These are phyloP conservation scores for Xylariaceae sp. DNA, from an alignment of 2,329 filamentous ascomycete species.

Conservation along the genomic window DNA sequence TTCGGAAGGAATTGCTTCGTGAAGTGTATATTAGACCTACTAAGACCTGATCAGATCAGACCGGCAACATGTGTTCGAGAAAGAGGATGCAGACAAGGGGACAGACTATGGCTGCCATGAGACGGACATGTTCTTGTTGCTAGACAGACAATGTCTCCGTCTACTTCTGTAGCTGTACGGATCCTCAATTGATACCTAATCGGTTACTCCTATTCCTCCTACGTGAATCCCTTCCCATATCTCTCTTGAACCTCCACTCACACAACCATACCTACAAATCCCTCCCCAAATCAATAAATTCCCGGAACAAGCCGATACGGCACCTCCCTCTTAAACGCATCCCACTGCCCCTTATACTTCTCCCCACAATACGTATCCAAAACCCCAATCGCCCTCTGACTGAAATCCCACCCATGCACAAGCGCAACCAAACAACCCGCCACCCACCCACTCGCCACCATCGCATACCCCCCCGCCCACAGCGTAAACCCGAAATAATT, in stretches of 20 bases:
- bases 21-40: background rate
- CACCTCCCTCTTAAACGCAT: slow-evolving; percentile 35
- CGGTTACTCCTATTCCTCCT: background rate
- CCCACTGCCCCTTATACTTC: slow-evolving; percentile 38
- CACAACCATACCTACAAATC: too few relatives aligned
- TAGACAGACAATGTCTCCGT: background rate
- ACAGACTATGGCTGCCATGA: too few relatives aligned
- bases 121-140: too few relatives aligned
- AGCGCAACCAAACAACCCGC: slow-evolving; percentile 30
- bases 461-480: slow-evolving; percentile 30
- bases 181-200: background rate
- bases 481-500: slow-evolving; percentile 38
- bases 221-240: too few relatives aligned
- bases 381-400: slow-evolving; percentile 29
- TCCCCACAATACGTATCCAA: slow-evolving; percentile 37
- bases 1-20: background rate
- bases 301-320: slow-evolving; percentile 36
- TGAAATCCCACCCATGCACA: slow-evolving; percentile 32
- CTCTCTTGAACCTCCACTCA: too few relatives aligned
- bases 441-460: slow-evolving; percentile 35
- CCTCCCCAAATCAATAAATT: slow-evolving; percentile 28
- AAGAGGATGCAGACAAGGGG: too few relatives aligned
- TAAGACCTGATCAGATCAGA: background rate
- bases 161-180: background rate
- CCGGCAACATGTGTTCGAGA: too few relatives aligned